These are phyloP conservation scores for Nepenthes alata DNA, from an alignment of 179 eudicot genomes.

Conservation along the genomic window DNA sequence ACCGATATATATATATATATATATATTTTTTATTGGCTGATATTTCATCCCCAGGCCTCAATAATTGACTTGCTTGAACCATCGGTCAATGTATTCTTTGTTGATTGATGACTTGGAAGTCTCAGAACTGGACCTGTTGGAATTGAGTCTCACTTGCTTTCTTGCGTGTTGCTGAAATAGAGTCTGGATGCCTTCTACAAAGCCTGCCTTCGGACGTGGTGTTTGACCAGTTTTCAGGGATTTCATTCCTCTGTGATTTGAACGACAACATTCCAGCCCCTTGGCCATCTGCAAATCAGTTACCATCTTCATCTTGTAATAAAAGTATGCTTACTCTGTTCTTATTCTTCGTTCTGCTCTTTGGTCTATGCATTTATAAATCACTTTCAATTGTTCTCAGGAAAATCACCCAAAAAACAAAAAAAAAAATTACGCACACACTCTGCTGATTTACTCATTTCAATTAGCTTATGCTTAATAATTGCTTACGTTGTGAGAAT, in stretches of 20 bases:
- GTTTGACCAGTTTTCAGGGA: slow-evolving; percentile 59
- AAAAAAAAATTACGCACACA: too few species aligned
- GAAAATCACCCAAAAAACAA: too few species aligned
- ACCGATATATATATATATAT: too few species aligned
- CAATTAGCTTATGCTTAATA: neutral
- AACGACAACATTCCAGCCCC: slow-evolving; percentile 98
- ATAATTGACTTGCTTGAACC: too few species aligned
- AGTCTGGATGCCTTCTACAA: slow-evolving; percentile 86
- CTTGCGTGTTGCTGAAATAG: slow-evolving; percentile 21
- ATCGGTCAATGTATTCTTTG: too few species aligned
- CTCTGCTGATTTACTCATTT: too few species aligned
- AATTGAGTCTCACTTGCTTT: neutral
- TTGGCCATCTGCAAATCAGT: slow-evolving; percentile 73
- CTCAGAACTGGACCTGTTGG: neutral
- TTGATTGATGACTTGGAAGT: too few species aligned
- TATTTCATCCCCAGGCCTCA: too few species aligned
- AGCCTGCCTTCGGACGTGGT: slow-evolving; percentile 88
- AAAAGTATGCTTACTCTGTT: slow-evolving; percentile 42
- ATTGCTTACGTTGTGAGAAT: neutral
- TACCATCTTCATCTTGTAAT: slow-evolving; percentile 73
- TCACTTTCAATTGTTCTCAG: neutral
- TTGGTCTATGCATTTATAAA: neutral
- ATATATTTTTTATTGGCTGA: too few species aligned
- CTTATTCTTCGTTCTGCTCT: slow-evolving; percentile 5
- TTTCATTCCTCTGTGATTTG: slow-evolving; percentile 80